These are phyloP conservation scores for Vaccinium vitisidaea DNA, from an alignment of 148 eudicot species.

Conservation along the genomic window DNA sequence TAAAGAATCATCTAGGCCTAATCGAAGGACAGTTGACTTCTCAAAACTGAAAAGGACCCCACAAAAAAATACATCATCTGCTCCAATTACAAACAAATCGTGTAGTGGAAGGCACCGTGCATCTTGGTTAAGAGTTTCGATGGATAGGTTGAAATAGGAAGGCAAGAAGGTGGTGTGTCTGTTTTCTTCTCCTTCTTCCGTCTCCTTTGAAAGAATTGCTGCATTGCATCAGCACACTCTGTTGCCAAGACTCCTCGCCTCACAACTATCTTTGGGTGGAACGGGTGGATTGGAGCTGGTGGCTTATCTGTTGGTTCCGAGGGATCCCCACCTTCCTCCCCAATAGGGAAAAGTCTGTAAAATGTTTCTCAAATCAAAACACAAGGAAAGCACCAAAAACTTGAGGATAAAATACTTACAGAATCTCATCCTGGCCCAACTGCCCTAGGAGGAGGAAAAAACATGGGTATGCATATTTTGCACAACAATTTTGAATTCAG, in stretches of 20 bases:
- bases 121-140: conserved; percentile 58
- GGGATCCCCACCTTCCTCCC: conserved; percentile 36
- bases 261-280: conserved; percentile 75
- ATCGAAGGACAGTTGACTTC: not conserved
- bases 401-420: not conserved
- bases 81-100: conserved; percentile 30
- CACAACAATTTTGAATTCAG: not conserved
- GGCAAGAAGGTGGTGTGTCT: conserved; percentile 42
- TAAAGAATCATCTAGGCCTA: not conserved
- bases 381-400: not conserved
- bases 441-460: not conserved
- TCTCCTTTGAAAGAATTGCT: conserved; percentile 79
- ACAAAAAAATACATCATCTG: not conserved
- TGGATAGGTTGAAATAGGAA: conserved; percentile 52
- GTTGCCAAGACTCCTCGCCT: conserved; percentile 67
- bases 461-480: not conserved
- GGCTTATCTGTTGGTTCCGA: conserved; percentile 49
- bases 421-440: not conserved
- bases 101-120: conserved; percentile 47
- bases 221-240: conserved; percentile 89
- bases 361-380: conserved; percentile 11
- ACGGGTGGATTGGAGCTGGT: conserved; percentile 83
- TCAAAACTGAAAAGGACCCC: not conserved
- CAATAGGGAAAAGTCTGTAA: conserved; percentile 72
- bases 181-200: conserved; percentile 50